Base-by-base conservation (phyloP, 2,329 filamentous ascomycete species). In the Geosmithia morbida region DNA sequence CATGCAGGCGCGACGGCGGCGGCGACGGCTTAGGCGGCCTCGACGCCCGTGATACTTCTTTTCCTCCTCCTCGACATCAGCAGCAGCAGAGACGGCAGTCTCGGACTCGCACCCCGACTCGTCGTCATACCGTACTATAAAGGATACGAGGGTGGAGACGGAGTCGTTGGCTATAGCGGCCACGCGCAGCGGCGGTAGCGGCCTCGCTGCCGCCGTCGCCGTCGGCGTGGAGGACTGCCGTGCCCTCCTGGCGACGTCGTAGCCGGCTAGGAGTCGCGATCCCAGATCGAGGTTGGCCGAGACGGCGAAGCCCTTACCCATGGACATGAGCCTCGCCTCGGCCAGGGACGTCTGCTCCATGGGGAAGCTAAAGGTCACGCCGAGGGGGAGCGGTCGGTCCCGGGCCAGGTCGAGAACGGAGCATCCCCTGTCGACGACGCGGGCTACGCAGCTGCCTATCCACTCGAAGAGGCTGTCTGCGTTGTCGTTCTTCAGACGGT, bases 161-260 rank as follows among this genome's bases (percentile, higher is more conserved):
- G 86, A 78, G 56, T 92, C 86, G 56, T 90, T 92, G 39, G 85
- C 79, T 51, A 92, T 89, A 45, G 85, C 86, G 8, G 78, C 74
- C 46, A 90, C 81, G 50, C 74, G 74, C 52, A 92, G 74, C 13
- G 69, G 72, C 1, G 85, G 86, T 19, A 88, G 64, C 13, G 63
- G 59, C 1, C 61, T 51, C 5, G 55, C 53, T 37, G 22, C 29
- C 29, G 6, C 11, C 29, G 6, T 30, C 29, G 6, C 29, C 7
- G 29, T 6, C 29, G 11, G 29, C 29, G 29, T 37, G 5, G 22
- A 26, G 22, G 22, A 8, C 4, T 8, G 22, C 22, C 37, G 22
- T 41, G 20, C 8, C 7, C 18, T 26, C 20, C 67, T 66, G n/a
- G 72, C 65, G 33, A 67, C 66, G 43, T 72, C 66, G 54, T 85